Percentiles rank a stretch among this genome's conserved stretches.
Evolutionary conservation across 2,329 filamentous ascomycete species (phyloP).

Genomic region (Stagonosporopsis cucurbitacearum): DNA sequence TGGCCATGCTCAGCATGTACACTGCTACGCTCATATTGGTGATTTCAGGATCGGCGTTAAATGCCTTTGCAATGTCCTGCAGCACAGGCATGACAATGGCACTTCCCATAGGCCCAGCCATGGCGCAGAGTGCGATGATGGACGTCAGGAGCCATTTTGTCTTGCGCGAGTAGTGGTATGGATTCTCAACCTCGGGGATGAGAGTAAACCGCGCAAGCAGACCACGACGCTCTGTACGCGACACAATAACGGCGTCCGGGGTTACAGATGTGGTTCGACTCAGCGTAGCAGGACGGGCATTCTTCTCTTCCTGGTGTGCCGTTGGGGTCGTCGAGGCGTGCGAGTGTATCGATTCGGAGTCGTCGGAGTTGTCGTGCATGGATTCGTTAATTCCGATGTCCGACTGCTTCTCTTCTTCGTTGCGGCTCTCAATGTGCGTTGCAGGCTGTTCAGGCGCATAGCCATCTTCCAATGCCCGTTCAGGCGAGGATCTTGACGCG

Average conservation of each 20-base stretch:
- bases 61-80: constrained; percentile 42
- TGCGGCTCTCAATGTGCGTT: not conserved
- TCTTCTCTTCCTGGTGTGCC: constrained; percentile 26
- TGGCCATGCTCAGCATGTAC: constrained; percentile 52
- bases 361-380: constrained; percentile 8
- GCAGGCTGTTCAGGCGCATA: constrained; percentile 9
- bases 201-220: constrained; percentile 73
- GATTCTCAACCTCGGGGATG: constrained; percentile 78
- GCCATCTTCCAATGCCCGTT: constrained; percentile 6
- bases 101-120: constrained; percentile 81
- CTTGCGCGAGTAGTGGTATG: constrained; percentile 72
- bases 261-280: constrained; percentile 42
- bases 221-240: constrained; percentile 67
- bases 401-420: constrained; percentile 11
- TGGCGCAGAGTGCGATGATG: constrained; percentile 77
- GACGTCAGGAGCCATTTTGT: constrained; percentile 87
- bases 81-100: constrained; percentile 74
- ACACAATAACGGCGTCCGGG: constrained; percentile 56
- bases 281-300: constrained; percentile 26
- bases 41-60: constrained; percentile 41
- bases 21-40: constrained; percentile 51
- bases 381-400: constrained; percentile 3
- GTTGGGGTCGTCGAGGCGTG: constrained; percentile 28
- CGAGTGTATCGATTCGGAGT: constrained; percentile 21
- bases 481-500: constrained; percentile 2